These are phyloP conservation scores for Gentiana straminea DNA, from an alignment of 257 asterid genomes.

Conservation along the genomic window DNA sequence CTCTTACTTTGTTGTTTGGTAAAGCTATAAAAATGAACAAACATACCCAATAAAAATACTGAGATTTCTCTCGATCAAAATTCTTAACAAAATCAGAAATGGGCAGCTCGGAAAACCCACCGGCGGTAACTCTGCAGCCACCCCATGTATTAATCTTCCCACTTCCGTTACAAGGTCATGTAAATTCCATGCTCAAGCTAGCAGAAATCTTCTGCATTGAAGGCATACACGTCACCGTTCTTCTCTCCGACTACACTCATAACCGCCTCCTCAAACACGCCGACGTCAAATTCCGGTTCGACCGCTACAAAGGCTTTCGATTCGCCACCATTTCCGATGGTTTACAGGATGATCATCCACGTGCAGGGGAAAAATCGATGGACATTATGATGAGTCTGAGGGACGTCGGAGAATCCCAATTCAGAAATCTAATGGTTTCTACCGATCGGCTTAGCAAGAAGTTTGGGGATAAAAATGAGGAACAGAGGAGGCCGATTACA, in stretches of 20 bases:
- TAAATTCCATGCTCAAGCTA: slow-evolving; percentile 30
- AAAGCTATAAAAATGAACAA: too few species aligned
- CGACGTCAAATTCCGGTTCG: not conserved
- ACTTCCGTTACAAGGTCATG: slow-evolving; percentile 27
- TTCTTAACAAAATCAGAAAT: too few species aligned
- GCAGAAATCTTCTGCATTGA: slow-evolving; percentile 25
- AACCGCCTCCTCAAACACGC: slow-evolving; percentile 7
- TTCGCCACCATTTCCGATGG: slow-evolving; percentile 9
- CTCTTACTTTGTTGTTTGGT: too few species aligned
- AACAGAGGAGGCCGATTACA: not conserved
- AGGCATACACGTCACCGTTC: slow-evolving; percentile 19
- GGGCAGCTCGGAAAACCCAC: not conserved
- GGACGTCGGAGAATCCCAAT: slow-evolving; percentile 6
- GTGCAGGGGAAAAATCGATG: slow-evolving; percentile 4
- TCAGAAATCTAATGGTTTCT: slow-evolving; percentile 6
- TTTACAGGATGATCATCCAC: slow-evolving; percentile 6
- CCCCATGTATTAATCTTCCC: slow-evolving; percentile 27
- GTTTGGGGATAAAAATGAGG: not conserved
- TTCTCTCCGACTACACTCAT: slow-evolving; percentile 12
- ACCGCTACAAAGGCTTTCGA: slow-evolving; percentile 1
- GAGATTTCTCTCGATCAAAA: too few species aligned
- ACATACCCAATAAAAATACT: too few species aligned
- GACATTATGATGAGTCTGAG: slow-evolving; percentile 11
- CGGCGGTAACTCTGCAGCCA: slow-evolving; percentile 1
- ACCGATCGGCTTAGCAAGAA: slow-evolving; percentile 2